Conservation (phyloP, 192 early-diverging fungal species). For the Diversispora epigaea region DNA sequence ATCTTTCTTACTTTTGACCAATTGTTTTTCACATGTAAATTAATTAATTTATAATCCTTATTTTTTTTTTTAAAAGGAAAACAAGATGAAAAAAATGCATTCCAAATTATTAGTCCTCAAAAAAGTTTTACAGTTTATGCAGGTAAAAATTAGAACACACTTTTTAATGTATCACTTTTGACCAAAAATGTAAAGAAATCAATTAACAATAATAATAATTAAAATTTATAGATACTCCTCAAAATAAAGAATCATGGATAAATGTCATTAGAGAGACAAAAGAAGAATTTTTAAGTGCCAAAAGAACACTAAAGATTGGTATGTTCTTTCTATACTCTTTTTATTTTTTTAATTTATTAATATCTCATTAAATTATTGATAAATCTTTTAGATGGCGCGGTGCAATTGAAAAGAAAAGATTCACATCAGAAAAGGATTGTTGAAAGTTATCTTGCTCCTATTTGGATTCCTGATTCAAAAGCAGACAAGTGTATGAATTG, state of each 20-base stretch:
- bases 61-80: slow-evolving; percentile 50
- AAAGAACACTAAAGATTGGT: slow-evolving; percentile 60
- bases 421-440: slow-evolving; percentile 54
- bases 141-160: not conserved
- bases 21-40: not conserved
- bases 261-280: slow-evolving; percentile 58
- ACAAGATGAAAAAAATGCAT: slow-evolving; percentile 56
- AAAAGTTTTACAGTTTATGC: slow-evolving; percentile 79
- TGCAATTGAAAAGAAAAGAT: slow-evolving; percentile 14
- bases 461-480: slow-evolving; percentile 74
- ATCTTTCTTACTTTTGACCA: not conserved
- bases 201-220: not conserved
- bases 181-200: no score
- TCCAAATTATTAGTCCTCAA: slow-evolving; percentile 77
- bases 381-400: not conserved
- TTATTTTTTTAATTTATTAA: not conserved
- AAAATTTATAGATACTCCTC: slow-evolving; percentile 37
- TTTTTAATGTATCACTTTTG: no score
- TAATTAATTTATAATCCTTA: not conserved
- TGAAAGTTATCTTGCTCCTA: slow-evolving; percentile 66
- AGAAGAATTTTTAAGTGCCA: slow-evolving; percentile 52
- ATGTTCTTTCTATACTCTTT: not conserved
- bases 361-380: not conserved
- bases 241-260: slow-evolving; percentile 68
- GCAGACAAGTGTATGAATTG: slow-evolving; percentile 71